Evolutionary conservation across 148 eudicot species (phyloP).

Genomic region (Dysphania ambrosioides): DNA sequence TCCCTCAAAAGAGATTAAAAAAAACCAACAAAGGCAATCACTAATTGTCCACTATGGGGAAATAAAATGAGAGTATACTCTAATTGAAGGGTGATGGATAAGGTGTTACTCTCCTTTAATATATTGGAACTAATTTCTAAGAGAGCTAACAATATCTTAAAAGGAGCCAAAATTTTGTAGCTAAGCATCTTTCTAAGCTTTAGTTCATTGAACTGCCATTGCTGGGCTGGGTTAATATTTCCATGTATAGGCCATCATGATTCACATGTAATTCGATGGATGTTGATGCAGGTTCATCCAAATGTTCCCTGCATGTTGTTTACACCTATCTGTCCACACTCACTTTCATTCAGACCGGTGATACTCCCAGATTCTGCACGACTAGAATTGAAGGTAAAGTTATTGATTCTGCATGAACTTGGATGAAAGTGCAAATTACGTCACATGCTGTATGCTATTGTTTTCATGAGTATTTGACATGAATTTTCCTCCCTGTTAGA

Average conservation of each 20-base stretch:
- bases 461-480: constrained; percentile 1
- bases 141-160: too few species aligned
- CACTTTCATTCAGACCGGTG: constrained; percentile 97
- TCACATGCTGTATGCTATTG: not conserved
- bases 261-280: constrained; percentile 15
- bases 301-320: constrained; percentile 99
- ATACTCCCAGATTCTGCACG: constrained; percentile 98
- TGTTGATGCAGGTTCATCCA: constrained; percentile 83
- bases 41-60: too few species aligned
- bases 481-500: not conserved
- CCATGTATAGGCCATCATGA: not conserved
- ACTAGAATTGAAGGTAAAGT: constrained; percentile 77
- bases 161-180: too few species aligned
- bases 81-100: too few species aligned
- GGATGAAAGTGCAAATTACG: not conserved
- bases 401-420: not conserved
- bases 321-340: constrained; percentile 98
- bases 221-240: too few species aligned
- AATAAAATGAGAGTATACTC: too few species aligned
- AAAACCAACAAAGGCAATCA: too few species aligned
- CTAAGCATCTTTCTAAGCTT: too few species aligned
- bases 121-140: too few species aligned
- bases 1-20: too few species aligned
- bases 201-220: too few species aligned
- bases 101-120: too few species aligned